Conservation (phyloP, 352 stramenopile genomes). For the Blastocystis sp. region DNA sequence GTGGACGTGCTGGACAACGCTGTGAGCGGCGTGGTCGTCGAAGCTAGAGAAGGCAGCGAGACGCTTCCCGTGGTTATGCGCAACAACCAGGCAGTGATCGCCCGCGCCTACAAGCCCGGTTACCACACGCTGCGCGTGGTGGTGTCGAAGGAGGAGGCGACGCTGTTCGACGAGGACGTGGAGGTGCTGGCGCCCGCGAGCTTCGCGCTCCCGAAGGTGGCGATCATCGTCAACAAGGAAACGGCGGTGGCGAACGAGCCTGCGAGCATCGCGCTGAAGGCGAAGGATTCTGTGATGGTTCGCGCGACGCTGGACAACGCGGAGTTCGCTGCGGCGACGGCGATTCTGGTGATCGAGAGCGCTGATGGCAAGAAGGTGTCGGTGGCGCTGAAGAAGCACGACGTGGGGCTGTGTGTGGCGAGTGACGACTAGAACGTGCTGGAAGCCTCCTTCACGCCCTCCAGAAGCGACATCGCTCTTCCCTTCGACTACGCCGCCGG, state of each 20-base stretch:
- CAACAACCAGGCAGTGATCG: not conserved
- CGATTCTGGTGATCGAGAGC: not conserved
- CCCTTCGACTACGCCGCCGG: slow-evolving; percentile 17
- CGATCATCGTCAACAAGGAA: not conserved
- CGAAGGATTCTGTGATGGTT: slow-evolving; percentile 10
- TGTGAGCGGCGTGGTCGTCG: not conserved
- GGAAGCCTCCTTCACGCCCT: not conserved
- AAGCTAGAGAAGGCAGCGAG: not conserved
- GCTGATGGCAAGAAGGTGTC: slow-evolving; percentile 15
- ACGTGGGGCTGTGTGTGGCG: not conserved
- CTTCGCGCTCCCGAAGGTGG: not conserved
- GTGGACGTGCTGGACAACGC: not conserved
- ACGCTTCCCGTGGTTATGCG: not conserved
- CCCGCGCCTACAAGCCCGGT: not conserved
- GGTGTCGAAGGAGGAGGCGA: not conserved
- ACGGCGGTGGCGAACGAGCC: not conserved
- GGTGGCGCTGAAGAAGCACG: not conserved
- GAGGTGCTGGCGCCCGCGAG: not conserved
- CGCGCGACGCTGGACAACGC: not conserved
- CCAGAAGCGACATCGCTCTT: slow-evolving; percentile 2
- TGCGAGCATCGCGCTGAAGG: not conserved
- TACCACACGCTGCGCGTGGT: not conserved
- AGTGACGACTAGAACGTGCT: not conserved
- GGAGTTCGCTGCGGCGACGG: not conserved
- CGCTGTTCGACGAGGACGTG: not conserved